These are phyloP conservation scores for Globisporangium barbulae DNA, from an alignment of 352 stramenopile genomes.

Conservation along the genomic window DNA sequence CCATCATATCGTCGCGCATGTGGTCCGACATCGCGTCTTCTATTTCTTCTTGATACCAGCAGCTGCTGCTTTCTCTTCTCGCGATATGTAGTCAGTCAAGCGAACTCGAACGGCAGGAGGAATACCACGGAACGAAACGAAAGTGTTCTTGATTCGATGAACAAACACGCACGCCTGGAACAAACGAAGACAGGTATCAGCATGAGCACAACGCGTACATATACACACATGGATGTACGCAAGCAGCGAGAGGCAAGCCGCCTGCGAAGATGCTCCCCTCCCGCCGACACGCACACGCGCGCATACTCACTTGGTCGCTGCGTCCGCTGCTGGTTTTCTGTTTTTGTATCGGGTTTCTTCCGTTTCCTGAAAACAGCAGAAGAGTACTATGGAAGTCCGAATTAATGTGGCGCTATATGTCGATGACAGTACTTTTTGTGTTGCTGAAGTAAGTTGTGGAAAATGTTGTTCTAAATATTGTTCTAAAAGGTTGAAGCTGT, in stretches of 20 bases:
- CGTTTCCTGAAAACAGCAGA: background rate
- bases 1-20: slow-evolving; percentile 37
- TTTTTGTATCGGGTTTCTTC: slow-evolving; percentile 1
- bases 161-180: background rate
- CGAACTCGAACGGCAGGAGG: background rate
- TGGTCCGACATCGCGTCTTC: slow-evolving; percentile 11
- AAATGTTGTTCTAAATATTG: too few relatives aligned
- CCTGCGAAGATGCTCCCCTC: background rate
- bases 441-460: too few relatives aligned
- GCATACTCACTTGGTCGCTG: background rate
- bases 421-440: background rate
- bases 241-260: background rate
- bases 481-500: too few relatives aligned
- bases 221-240: background rate
- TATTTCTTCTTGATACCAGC: background rate
- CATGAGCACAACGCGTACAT: background rate
- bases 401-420: background rate
- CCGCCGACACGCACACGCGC: background rate
- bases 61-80: background rate
- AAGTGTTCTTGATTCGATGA: background rate
- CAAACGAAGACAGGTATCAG: background rate
- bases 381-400: too few relatives aligned
- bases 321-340: background rate
- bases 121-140: background rate
- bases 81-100: background rate